A percentile compares a stretch with the other conserved stretches of the same genome.
Conservation (phyloP, 495 filamentous ascomycete genomes). For the Talaromyces adpressus region DNA sequence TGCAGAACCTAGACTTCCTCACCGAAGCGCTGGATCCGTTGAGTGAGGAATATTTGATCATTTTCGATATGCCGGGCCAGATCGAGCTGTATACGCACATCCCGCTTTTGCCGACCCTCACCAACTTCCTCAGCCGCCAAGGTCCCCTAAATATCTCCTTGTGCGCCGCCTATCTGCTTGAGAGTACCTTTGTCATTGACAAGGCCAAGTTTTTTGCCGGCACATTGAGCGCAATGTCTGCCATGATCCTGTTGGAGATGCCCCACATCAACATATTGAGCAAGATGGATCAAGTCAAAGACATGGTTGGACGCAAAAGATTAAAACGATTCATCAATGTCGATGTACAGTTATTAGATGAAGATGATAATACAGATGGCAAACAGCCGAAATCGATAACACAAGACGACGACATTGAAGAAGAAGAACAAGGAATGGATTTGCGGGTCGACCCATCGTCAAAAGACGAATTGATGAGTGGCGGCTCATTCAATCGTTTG, state of each 20-base stretch:
- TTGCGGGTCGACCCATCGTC: conserved; percentile 45
- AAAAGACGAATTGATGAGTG: conserved; percentile 64
- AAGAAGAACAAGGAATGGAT: conserved; percentile 21
- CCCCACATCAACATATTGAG: conserved; percentile 90
- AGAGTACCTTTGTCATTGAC: conserved; percentile 91
- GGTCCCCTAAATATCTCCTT: conserved; percentile 83
- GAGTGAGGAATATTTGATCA: conserved; percentile 89
- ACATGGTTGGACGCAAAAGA: conserved; percentile 72
- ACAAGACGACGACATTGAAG: conserved; percentile 36
- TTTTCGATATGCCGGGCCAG: conserved; percentile 98
- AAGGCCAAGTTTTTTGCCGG: conserved; percentile 95
- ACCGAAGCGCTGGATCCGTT: conserved; percentile 79
- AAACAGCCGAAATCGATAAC: conserved; percentile 26
- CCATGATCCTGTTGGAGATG: conserved; percentile 96
- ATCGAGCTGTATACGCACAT: conserved; percentile 99
- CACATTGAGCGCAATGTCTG: conserved; percentile 91
- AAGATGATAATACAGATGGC: conserved; percentile 41
- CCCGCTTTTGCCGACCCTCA: conserved; percentile 80
- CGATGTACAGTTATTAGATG: conserved; percentile 68
- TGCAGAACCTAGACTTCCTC: conserved; percentile 94
- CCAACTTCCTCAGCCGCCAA: conserved; percentile 68
- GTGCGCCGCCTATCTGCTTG: conserved; percentile 92
- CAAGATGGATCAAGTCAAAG: conserved; percentile 95
- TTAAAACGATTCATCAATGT: conserved; percentile 82
- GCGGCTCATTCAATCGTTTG: conserved; percentile 66